These are phyloP conservation scores for Fagopyrum tataricum DNA, from an alignment of 148 eudicot genomes.

Conservation along the genomic window DNA sequence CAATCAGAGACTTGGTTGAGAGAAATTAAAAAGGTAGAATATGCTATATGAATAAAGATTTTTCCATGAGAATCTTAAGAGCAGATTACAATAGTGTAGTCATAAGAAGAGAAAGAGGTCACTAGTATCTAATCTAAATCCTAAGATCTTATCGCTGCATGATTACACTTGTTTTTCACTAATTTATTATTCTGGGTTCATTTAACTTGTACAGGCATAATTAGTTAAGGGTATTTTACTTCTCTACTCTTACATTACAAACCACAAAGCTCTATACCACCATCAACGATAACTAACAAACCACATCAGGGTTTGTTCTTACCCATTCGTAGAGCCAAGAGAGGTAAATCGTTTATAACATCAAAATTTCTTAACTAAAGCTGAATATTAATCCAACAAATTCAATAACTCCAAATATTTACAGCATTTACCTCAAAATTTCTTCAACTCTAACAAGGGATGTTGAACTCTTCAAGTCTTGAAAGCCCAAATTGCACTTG, in stretches of 20 bases:
- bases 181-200: not conserved
- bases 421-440: no score
- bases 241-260: slow-evolving; percentile 12
- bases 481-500: no score
- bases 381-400: no score
- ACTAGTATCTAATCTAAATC: slow-evolving; percentile 8
- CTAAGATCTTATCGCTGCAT: slow-evolving; percentile 4
- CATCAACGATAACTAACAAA: not conserved
- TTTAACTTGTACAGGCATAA: slow-evolving; percentile 12
- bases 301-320: slow-evolving; percentile 30
- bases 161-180: slow-evolving; percentile 3
- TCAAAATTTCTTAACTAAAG: no score
- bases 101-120: not conserved
- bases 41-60: not conserved
- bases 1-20: slow-evolving; percentile 1
- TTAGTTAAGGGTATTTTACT: slow-evolving; percentile 14
- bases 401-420: no score
- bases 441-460: no score
- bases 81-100: slow-evolving; percentile 10
- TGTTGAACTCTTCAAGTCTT: no score
- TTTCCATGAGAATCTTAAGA: not conserved
- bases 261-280: slow-evolving; percentile 7
- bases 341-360: slow-evolving; percentile 57
- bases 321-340: slow-evolving; percentile 89
- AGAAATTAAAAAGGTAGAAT: not conserved